Evolutionary conservation across 208 protist species (phyloP).

Genomic region (Trypanosoma boissoni): DNA sequence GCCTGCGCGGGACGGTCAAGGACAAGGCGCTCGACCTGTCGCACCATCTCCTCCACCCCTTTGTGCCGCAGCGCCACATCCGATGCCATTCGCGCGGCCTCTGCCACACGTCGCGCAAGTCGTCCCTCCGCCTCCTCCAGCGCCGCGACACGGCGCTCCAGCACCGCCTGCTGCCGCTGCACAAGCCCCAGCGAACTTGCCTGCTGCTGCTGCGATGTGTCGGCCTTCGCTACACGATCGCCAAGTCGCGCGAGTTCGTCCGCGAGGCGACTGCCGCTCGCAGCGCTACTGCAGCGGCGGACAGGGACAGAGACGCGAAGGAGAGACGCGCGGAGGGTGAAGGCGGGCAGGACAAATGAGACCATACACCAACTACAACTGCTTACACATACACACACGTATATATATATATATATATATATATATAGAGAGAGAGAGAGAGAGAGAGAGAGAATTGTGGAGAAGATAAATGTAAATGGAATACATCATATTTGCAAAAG

Average conservation of each 20-base stretch:
- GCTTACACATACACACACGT: not conserved
- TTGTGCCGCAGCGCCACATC: conserved; percentile 53
- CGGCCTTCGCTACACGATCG: conserved; percentile 8
- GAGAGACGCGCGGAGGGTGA: conserved; percentile 3
- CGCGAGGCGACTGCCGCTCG: not conserved
- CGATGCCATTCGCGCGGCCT: conserved; percentile 40
- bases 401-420: conserved; percentile 1
- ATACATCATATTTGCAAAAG: too few species aligned
- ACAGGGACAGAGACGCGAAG: conserved; percentile 5
- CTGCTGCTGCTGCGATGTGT: conserved; percentile 18
- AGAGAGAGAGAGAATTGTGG: too few species aligned
- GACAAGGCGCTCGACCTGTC: conserved; percentile 60
- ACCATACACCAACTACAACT: not conserved
- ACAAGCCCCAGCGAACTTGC: conserved; percentile 27
- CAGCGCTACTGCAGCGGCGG: too few species aligned
- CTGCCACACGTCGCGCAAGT: conserved; percentile 32
- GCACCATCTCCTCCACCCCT: conserved; percentile 59
- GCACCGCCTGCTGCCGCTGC: conserved; percentile 42
- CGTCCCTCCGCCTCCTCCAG: conserved; percentile 37
- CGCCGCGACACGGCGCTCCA: conserved; percentile 44
- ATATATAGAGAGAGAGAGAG: not conserved
- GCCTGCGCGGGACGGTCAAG: not conserved
- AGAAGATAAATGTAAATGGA: too few species aligned
- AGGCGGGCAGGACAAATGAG: not conserved
- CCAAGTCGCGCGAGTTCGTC: conserved; percentile 21